Conservation (phyloP, 1,139 yeast genomes). For the Yamadazyma trypodendri region DNA sequence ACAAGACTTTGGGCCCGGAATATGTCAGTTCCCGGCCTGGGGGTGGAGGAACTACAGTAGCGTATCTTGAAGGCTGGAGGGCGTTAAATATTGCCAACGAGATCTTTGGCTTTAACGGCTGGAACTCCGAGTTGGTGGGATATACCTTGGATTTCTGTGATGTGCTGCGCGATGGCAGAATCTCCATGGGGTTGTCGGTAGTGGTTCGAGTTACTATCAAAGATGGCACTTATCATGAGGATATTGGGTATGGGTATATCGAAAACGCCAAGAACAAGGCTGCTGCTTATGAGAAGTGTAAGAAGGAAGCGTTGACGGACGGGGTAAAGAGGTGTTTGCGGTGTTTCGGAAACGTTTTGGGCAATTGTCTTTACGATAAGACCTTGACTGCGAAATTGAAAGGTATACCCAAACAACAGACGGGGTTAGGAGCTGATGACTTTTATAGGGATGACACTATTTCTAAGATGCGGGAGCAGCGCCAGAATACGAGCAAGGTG, state of each 20-base stretch:
- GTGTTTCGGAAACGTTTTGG: constrained; percentile 77
- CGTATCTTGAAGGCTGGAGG: constrained; percentile 80
- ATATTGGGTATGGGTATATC: constrained; percentile 76
- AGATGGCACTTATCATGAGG: constrained; percentile 79
- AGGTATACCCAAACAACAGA: constrained; percentile 51
- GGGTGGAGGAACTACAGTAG: constrained; percentile 66
- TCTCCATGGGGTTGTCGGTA: constrained; percentile 65
- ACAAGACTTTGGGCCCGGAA: constrained; percentile 83
- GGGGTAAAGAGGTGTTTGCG: constrained; percentile 74
- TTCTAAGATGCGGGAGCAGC: constrained; percentile 28
- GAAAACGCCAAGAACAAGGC: constrained; percentile 72
- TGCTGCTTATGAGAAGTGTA: constrained; percentile 77
- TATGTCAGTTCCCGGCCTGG: constrained; percentile 81
- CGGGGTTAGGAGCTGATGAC: constrained; percentile 50
- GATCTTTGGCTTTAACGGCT: constrained; percentile 78
- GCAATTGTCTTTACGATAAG: constrained; percentile 76
- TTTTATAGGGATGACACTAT: constrained; percentile 40
- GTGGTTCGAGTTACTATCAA: constrained; percentile 68
- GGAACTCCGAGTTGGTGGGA: constrained; percentile 69
- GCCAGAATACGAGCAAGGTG: constrained; percentile 11
- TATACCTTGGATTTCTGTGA: constrained; percentile 73
- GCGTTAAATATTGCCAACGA: constrained; percentile 77
- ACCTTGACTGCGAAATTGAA: constrained; percentile 58
- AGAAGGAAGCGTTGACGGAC: constrained; percentile 80
- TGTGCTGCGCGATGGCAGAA: constrained; percentile 52